Evolutionary conservation across 352 stramenopile species (phyloP).

Genomic region (Pythium chondricola): DNA sequence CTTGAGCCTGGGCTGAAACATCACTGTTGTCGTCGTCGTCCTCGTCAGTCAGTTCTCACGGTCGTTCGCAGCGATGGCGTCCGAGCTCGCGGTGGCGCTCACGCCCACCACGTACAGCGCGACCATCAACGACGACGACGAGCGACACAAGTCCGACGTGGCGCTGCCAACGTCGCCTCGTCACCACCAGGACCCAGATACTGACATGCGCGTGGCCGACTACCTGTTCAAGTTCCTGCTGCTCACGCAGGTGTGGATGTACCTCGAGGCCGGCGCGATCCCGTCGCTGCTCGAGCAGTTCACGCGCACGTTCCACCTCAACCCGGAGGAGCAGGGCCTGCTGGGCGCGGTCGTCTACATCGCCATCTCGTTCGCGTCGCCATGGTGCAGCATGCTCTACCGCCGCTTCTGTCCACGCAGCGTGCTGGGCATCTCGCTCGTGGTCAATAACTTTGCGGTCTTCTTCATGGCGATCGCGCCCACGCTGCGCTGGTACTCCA

Average conservation of each 20-base stretch:
- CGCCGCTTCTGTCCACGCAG: conserved; percentile 60
- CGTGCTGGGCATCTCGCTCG: conserved; percentile 64
- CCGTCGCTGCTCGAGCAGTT: conserved; percentile 79
- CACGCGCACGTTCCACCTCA: conserved; percentile 69
- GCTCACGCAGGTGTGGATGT: conserved; percentile 82
- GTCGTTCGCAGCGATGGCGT: too few species aligned
- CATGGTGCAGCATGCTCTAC: conserved; percentile 78
- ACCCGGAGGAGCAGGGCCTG: conserved; percentile 72
- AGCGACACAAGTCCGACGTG: not conserved
- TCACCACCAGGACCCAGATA: too few species aligned
- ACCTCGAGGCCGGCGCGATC: conserved; percentile 80
- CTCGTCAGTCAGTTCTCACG: conserved; percentile 4
- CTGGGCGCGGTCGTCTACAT: conserved; percentile 83
- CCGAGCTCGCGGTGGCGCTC: too few species aligned
- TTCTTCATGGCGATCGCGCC: conserved; percentile 65
- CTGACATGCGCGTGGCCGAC: conserved; percentile 17
- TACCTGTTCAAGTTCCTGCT: conserved; percentile 87
- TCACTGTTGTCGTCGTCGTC: too few species aligned
- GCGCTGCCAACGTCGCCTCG: too few species aligned
- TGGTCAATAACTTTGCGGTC: conserved; percentile 73
- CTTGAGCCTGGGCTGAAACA: too few species aligned
- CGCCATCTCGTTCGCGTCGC: conserved; percentile 68
- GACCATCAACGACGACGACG: too few species aligned
- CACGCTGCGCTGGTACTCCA: conserved; percentile 58
- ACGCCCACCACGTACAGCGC: too few species aligned